Conservation (phyloP, 2,329 filamentous ascomycete genomes). For the Zymoseptoria passerinii region DNA sequence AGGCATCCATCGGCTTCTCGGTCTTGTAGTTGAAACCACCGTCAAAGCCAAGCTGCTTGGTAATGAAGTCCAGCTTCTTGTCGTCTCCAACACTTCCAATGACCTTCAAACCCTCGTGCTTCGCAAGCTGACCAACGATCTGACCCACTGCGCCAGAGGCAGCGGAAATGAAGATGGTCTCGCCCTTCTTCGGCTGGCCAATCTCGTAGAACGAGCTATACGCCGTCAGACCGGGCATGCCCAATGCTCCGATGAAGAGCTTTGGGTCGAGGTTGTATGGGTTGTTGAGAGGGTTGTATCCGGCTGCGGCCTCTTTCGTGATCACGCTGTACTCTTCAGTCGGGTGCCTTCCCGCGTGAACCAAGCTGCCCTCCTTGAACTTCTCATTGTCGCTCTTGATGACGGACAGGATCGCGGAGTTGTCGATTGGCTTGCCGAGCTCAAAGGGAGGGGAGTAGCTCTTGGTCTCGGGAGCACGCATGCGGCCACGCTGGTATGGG, state of each 20-base stretch:
- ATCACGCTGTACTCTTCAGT: constrained; percentile 57
- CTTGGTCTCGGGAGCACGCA: constrained; percentile 57
- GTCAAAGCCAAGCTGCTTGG: constrained; percentile 61
- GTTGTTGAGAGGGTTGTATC: constrained; percentile 54
- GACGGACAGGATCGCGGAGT: constrained; percentile 57
- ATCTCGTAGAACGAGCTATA: constrained; percentile 69
- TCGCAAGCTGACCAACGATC: constrained; percentile 74
- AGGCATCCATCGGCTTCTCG: constrained; percentile 59
- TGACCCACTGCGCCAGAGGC: constrained; percentile 77
- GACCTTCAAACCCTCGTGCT: constrained; percentile 69
- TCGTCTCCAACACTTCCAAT: constrained; percentile 74
- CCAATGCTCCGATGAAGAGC: constrained; percentile 66
- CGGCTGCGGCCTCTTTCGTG: constrained; percentile 33
- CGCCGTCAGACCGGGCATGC: constrained; percentile 70
- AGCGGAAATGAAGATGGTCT: constrained; percentile 75
- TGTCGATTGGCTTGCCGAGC: constrained; percentile 56
- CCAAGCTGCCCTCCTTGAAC: constrained; percentile 60
- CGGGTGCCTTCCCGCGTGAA: constrained; percentile 38
- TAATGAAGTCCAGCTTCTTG: constrained; percentile 69
- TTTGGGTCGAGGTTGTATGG: constrained; percentile 57
- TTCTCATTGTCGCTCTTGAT: constrained; percentile 57
- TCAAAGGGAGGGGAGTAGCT: constrained; percentile 61
- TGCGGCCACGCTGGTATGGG: constrained; percentile 74
- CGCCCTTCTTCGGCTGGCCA: constrained; percentile 64
- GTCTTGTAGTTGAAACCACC: constrained; percentile 84